Evolutionary conservation across 2,329 filamentous ascomycete species (phyloP).

Genomic region (Xylariaceae sp.): DNA sequence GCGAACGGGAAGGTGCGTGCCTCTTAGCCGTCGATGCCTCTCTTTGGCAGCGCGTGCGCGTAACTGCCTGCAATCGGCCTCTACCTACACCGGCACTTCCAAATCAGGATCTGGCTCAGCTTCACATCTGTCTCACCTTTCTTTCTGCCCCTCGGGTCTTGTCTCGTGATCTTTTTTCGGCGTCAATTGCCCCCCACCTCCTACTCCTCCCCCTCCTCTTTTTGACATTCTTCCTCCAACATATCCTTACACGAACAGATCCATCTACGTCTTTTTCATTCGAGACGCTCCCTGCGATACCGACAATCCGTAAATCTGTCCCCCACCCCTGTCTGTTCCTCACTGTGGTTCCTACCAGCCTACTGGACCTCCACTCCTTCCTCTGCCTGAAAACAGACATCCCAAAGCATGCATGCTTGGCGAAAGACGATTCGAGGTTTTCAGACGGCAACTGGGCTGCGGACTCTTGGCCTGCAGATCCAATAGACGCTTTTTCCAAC

Average conservation of each 20-base stretch:
- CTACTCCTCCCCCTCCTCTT: constrained; percentile 4
- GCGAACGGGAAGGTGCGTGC: constrained; percentile 18
- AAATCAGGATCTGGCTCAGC: constrained; percentile 17
- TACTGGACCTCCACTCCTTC: constrained; percentile 5
- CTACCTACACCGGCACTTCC: constrained; percentile 1
- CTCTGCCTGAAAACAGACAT: background rate
- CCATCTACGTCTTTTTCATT: background rate
- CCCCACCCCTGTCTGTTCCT: too few relatives aligned
- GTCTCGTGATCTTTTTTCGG: too few relatives aligned
- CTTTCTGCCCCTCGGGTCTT: constrained; percentile 7
- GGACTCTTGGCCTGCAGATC: background rate
- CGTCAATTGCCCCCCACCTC: background rate
- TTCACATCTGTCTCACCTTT: constrained; percentile 25
- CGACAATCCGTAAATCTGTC: too few relatives aligned
- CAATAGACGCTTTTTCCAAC: too few relatives aligned
- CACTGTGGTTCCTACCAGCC: too few relatives aligned
- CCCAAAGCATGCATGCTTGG: background rate
- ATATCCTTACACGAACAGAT: background rate
- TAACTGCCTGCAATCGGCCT: constrained; percentile 20
- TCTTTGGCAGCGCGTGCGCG: constrained; percentile 10
- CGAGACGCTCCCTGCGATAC: too few relatives aligned
- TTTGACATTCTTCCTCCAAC: constrained; percentile 4
- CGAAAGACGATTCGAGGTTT: background rate
- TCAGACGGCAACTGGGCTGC: background rate
- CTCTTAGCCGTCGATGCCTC: constrained; percentile 5